Evolutionary conservation across 2,329 filamentous ascomycete species (phyloP), one percentile per base, ranked within the genome.

Genomic region (Aotearoamyces nothofagi): DNA sequence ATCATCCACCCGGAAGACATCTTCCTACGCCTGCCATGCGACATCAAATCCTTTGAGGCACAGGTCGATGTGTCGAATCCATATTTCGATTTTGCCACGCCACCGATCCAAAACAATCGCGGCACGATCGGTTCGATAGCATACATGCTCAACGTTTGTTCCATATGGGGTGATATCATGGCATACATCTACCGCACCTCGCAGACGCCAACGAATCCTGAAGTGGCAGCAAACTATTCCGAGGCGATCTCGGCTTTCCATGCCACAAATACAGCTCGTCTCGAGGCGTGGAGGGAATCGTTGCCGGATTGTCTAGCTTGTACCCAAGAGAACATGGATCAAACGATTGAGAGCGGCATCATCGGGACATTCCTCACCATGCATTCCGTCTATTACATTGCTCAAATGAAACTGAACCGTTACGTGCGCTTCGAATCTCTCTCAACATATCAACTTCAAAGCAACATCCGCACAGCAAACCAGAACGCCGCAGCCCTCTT

Each of bases 131-230:
- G 64, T 14, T 53, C 64, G 5, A 69, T 76, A 55, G 69, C 66
- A 2, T 67, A 72, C 40, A 50, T 78, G 15, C 63, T 74, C 29
- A 59, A 76, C 31, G 63, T 79, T 26, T 59, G 69, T 10, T 63
- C 71, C 11, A 61, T 79, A 5, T 81, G 72, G 72, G 69, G 65
- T 5, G 69, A 74, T 28, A 66, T 76, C 2, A 62, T 72, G 43
- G 61, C 66, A 9, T 65, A 68, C 26, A 63, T 71, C 10, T 68
- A 69, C 40, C 61, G 68, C 24, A 49, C 60, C 13, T 53, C 59
- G 3, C 54, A 64, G 34, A 53, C 56, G 12, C 52, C 57, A 2
- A 26, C 31, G 37, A 32, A 33, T 30, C 19, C 29, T 13, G 17
- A 27, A 33, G 17, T 30, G 34, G 3, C 17, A 31, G 5, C 31